Evolutionary conservation across 768 basidiomycete species (phyloP).

Genomic region (Suillus alpinus): DNA sequence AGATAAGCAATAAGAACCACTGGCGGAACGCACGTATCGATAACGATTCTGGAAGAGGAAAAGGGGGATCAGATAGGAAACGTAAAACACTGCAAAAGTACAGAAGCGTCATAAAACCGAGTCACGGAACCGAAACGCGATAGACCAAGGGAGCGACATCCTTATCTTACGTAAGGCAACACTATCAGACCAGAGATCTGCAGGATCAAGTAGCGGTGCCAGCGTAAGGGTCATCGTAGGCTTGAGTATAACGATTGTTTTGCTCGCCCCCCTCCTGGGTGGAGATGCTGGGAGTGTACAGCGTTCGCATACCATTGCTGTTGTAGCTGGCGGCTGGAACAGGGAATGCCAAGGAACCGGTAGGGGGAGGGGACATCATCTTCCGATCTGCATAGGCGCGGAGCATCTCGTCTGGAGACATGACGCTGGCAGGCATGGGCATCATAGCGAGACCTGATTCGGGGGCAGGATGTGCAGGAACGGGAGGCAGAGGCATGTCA

Average conservation of each 20-base stretch:
- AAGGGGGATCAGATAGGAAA: not conserved
- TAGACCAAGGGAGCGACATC: not conserved
- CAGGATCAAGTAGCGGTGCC: slow-evolving; percentile 11
- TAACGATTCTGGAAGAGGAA: not conserved
- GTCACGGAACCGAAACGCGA: not conserved
- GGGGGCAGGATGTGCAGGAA: slow-evolving; percentile 28
- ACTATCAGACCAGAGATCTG: not conserved
- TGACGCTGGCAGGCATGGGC: slow-evolving; percentile 38
- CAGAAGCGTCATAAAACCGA: not conserved
- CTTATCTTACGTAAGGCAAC: slow-evolving; percentile 1
- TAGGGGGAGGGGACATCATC: slow-evolving; percentile 30
- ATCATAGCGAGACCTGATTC: slow-evolving; percentile 41
- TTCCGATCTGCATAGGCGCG: slow-evolving; percentile 63
- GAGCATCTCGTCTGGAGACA: slow-evolving; percentile 75
- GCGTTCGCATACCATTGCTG: slow-evolving; percentile 26
- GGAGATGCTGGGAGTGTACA: slow-evolving; percentile 21
- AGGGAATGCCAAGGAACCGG: slow-evolving; percentile 30
- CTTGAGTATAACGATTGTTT: slow-evolving; percentile 21
- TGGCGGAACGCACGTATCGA: not conserved
- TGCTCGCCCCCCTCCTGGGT: slow-evolving; percentile 20
- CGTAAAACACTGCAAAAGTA: slow-evolving; percentile 5
- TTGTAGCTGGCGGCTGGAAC: slow-evolving; percentile 22
- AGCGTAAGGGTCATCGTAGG: slow-evolving; percentile 23
- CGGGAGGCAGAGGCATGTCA: slow-evolving; percentile 33
- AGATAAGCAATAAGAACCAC: slow-evolving; percentile 5